These are phyloP conservation scores for Pleurotus platypus DNA, from an alignment of 768 basidiomycete species.

Conservation along the genomic window DNA sequence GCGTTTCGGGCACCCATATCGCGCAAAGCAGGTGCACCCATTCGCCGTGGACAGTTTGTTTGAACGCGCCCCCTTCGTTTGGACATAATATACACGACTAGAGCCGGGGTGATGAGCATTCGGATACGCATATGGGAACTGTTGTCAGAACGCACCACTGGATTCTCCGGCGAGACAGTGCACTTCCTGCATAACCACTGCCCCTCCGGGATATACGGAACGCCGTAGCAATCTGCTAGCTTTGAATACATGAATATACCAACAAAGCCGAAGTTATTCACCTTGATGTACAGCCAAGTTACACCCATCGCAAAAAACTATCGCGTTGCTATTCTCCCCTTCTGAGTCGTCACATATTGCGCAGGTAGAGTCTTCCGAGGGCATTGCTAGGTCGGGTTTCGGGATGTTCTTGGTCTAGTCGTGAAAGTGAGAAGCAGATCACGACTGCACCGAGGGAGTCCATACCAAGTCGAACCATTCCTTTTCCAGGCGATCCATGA, in stretches of 20 bases:
- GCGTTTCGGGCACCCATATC: constrained; percentile 95
- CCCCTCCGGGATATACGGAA: constrained; percentile 98
- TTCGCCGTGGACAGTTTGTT: constrained; percentile 87
- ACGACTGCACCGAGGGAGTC: neutral
- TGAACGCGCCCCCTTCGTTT: constrained; percentile 96
- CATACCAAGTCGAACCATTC: constrained; percentile 96
- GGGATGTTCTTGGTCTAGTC: constrained; percentile 88
- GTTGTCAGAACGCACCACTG: constrained; percentile 62
- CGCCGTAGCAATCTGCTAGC: constrained; percentile 88
- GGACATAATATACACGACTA: constrained; percentile 96
- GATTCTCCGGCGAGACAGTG: constrained; percentile 94
- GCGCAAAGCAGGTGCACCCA: constrained; percentile 98
- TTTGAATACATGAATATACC: neutral
- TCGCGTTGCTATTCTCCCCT: constrained; percentile 97
- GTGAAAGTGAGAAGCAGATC: neutral
- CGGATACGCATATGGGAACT: neutral
- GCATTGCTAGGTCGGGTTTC: constrained; percentile 81
- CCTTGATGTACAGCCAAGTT: constrained; percentile 99
- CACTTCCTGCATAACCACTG: constrained; percentile 99
- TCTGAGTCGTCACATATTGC: constrained; percentile 98
- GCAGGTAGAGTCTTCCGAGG: constrained; percentile 94
- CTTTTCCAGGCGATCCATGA: constrained; percentile 98
- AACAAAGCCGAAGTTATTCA: constrained; percentile 24
- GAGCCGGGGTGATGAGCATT: neutral
- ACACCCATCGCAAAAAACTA: constrained; percentile 99